These are phyloP conservation scores for Suillus subalutaceus DNA, from an alignment of 768 basidiomycete genomes.

Conservation along the genomic window DNA sequence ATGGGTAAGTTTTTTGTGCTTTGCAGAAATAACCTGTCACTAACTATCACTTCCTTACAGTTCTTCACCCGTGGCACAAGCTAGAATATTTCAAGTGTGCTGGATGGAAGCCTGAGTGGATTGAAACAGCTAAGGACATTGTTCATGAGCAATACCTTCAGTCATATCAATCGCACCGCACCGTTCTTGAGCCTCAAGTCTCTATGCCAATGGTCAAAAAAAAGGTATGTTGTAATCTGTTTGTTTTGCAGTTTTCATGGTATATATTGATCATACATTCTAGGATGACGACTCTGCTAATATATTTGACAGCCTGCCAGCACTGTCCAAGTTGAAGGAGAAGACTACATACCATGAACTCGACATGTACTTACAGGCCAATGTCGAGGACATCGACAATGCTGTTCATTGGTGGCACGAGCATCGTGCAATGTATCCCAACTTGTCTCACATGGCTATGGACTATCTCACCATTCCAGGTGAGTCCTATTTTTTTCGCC, in stretches of 20 bases:
- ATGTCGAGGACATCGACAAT: slow-evolving; percentile 13
- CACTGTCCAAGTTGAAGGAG: slow-evolving; percentile 13
- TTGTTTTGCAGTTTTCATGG: too few relatives aligned
- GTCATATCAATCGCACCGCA: too few relatives aligned
- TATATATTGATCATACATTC: too few relatives aligned
- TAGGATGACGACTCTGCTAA: slow-evolving; percentile 16
- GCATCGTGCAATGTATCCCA: slow-evolving; percentile 22
- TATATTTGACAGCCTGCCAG: slow-evolving; percentile 35
- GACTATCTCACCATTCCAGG: slow-evolving; percentile 26
- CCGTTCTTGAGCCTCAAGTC: slow-evolving; percentile 3
- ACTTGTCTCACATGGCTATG: slow-evolving; percentile 29
- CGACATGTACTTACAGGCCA: slow-evolving; percentile 7
- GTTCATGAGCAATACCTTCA: too few relatives aligned
- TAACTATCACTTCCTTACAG: slow-evolving; percentile 19
- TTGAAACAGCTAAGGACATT: slow-evolving; percentile 19
- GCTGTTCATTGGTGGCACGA: slow-evolving; percentile 24
- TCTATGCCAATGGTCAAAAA: too few relatives aligned
- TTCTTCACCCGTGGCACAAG: slow-evolving; percentile 34
- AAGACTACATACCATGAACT: not conserved
- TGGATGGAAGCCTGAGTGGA: slow-evolving; percentile 31
- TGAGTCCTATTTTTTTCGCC: not conserved
- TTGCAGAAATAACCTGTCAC: not conserved
- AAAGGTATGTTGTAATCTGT: too few relatives aligned
- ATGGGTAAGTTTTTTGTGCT: slow-evolving; percentile 26
- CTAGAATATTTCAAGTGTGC: slow-evolving; percentile 32